phyloP scores from a whole-genome alignment of 495 filamentous ascomycete genomes.

The Pseudevernia furfuracea region DNA sequence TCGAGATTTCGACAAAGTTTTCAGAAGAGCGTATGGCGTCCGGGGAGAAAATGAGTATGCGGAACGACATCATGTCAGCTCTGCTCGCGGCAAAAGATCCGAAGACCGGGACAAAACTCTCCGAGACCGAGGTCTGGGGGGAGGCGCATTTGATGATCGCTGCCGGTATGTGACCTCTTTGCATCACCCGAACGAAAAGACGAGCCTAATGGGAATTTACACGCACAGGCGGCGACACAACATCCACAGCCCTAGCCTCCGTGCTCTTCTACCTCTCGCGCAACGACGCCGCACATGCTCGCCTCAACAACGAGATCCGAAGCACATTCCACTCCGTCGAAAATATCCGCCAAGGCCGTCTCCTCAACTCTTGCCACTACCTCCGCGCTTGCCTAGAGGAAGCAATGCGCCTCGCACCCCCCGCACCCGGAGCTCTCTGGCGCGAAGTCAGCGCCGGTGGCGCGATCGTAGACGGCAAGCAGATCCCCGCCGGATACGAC shows the following conservation, averaged over 20 bases:
- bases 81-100: constrained; percentile 52
- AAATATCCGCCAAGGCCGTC: constrained; percentile 46
- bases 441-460: constrained; percentile 52
- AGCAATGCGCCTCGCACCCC: constrained; percentile 54
- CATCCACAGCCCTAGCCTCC: constrained; percentile 49
- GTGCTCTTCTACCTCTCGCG: constrained; percentile 57
- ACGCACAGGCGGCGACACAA: constrained; percentile 50
- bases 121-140: constrained; percentile 59
- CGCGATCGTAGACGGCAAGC: constrained; percentile 45
- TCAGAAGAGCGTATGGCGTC: constrained; percentile 24
- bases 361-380: constrained; percentile 44
- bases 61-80: constrained; percentile 58
- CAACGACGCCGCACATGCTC: constrained; percentile 38
- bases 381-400: constrained; percentile 59
- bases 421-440: constrained; percentile 49
- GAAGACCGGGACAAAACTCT: constrained; percentile 56
- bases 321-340: constrained; percentile 43
- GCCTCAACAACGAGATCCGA: constrained; percentile 47
- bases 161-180: constrained; percentile 23
- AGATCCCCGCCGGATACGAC: constrained; percentile 44
- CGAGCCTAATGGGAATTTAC: not conserved
- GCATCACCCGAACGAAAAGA: not conserved
- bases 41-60: constrained; percentile 42
- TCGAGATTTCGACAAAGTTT: not conserved
- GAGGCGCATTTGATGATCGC: constrained; percentile 59